These are phyloP conservation scores for Alternaria gaisen DNA, from an alignment of 2,329 filamentous ascomycete species.

Conservation along the genomic window DNA sequence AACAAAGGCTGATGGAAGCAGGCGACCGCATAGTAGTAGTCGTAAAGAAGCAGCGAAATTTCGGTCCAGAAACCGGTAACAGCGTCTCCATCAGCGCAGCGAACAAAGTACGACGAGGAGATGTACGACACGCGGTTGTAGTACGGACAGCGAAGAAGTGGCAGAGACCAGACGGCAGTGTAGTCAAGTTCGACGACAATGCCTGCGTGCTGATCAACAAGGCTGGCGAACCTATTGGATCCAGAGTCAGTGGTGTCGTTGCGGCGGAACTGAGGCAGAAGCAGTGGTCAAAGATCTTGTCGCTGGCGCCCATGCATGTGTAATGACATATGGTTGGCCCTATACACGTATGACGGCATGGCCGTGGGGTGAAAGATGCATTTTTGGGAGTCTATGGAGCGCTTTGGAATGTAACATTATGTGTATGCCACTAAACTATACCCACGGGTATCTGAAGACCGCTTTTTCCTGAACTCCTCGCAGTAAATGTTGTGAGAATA, in stretches of 20 bases:
- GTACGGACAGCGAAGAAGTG: conserved; percentile 90
- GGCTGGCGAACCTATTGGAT: conserved; percentile 92
- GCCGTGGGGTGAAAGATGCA: conserved; percentile 9
- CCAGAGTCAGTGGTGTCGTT: conserved; percentile 78
- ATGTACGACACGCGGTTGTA: conserved; percentile 94
- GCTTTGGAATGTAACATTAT: conserved; percentile 34
- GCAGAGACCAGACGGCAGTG: conserved; percentile 85
- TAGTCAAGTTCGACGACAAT: conserved; percentile 96
- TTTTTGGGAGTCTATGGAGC: conserved; percentile 18
- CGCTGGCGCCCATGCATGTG: conserved; percentile 85
- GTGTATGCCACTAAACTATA: conserved; percentile 43
- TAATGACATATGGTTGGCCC: conserved; percentile 59
- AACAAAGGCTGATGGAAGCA: conserved; percentile 51
- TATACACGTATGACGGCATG: conserved; percentile 67
- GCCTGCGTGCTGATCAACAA: conserved; percentile 98
- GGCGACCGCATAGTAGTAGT: conserved; percentile 97
- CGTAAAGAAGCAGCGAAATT: conserved; percentile 91
- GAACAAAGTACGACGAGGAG: conserved; percentile 94
- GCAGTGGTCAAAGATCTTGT: conserved; percentile 98
- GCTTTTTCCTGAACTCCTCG: conserved; percentile 39
- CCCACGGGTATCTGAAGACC: conserved; percentile 48
- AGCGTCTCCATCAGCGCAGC: conserved; percentile 76
- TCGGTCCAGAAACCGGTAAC: conserved; percentile 74
- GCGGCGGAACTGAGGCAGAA: conserved; percentile 87
- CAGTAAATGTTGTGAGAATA: conserved; percentile 31